Percentiles rank a stretch among this genome's conserved stretches.
Conservation (phyloP, 1,284 basidiomycete species). For the Bondarzewia mesenterica region DNA sequence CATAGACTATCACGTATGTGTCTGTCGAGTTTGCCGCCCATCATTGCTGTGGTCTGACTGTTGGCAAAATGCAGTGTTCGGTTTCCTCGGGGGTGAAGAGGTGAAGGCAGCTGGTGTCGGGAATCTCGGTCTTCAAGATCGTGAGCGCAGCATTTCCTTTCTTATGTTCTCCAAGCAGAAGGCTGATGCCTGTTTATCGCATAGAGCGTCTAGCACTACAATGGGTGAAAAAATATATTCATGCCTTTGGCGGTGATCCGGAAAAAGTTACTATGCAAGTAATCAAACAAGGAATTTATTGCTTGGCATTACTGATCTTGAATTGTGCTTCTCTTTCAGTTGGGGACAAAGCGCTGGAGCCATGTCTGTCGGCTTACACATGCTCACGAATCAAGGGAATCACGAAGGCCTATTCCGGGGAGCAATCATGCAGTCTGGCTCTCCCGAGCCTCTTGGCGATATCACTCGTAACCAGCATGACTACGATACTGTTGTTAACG, state of each 20-base stretch:
- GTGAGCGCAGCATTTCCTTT: conserved; percentile 3
- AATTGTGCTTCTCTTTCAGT: too few relatives aligned
- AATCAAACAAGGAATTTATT: too few relatives aligned
- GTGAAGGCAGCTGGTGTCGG: conserved; percentile 24
- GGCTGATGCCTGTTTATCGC: neutral
- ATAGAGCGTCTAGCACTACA: conserved; percentile 14
- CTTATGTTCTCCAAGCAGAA: neutral
- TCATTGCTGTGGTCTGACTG: neutral
- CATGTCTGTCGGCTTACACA: neutral
- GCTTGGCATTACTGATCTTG: too few relatives aligned
- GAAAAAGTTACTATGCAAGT: neutral
- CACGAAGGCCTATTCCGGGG: neutral
- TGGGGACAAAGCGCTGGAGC: conserved; percentile 1
- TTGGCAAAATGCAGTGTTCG: conserved; percentile 27
- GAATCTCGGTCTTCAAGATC: neutral
- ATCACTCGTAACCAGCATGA: conserved; percentile 20
- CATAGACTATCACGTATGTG: neutral
- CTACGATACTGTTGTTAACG: conserved; percentile 24
- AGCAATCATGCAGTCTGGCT: conserved; percentile 19
- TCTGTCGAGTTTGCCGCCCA: neutral
- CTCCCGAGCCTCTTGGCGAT: conserved; percentile 20
- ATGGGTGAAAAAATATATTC: neutral
- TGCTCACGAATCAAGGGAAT: neutral
- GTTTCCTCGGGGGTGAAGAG: conserved; percentile 42
- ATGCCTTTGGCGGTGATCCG: neutral